Conservation (phyloP, 2,329 filamentous ascomycete genomes). For the Chaetomium strumarium region DNA sequence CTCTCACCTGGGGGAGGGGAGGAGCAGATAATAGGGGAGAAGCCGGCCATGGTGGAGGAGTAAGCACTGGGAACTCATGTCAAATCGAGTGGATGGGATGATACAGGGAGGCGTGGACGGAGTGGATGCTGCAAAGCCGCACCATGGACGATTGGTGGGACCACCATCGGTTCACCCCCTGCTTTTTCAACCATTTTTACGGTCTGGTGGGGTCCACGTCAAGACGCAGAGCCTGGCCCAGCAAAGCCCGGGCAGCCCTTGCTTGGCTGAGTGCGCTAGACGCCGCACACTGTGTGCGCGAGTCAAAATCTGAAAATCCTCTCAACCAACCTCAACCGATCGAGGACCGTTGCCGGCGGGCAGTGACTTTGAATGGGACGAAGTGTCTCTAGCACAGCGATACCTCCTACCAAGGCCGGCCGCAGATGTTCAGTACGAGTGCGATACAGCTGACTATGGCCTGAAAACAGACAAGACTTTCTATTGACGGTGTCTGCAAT, state of each 20-base stretch:
- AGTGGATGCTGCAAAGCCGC: slow-evolving; percentile 8
- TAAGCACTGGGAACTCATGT: no score
- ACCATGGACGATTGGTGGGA: slow-evolving; percentile 15
- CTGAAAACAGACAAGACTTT: no score
- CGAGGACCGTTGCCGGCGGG: slow-evolving; percentile 13
- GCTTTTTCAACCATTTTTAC: slow-evolving; percentile 5
- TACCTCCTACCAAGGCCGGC: no score
- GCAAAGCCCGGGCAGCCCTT: neutral
- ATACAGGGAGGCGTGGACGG: slow-evolving; percentile 14
- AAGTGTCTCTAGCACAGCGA: no score
- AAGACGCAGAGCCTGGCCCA: no score
- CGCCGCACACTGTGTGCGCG: slow-evolving; percentile 13
- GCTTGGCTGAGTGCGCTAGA: slow-evolving; percentile 14
- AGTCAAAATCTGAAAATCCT: neutral
- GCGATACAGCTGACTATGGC: no score
- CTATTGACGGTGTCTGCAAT: no score
- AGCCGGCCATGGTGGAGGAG: no score
- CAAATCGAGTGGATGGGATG: slow-evolving; percentile 6
- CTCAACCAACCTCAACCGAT: neutral
- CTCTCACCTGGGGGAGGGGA: no score
- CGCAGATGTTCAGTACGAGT: no score
- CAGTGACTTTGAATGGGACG: neutral
- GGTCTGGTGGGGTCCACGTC: no score
- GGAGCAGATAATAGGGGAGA: no score
- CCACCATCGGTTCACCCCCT: slow-evolving; percentile 1